Percentiles rank a stretch among this genome's conserved stretches.
Conservation (phyloP, 495 filamentous ascomycete species). For the Hypomontagnella submonticulosa region DNA sequence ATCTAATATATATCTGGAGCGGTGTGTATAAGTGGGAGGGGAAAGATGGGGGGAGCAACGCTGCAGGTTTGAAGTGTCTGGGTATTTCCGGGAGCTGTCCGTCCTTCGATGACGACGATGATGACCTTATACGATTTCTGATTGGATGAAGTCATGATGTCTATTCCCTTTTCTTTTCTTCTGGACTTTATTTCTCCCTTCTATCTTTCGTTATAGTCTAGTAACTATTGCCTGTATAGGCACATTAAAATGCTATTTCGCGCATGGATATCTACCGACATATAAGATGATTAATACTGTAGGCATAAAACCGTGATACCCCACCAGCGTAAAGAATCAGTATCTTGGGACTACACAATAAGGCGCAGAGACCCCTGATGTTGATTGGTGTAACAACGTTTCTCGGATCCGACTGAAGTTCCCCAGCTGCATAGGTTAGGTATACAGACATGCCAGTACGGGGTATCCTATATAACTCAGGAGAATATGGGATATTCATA, state of each 20-base stretch:
- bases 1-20: conserved; percentile 27
- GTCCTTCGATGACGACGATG: conserved; percentile 34
- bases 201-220: conserved; percentile 8
- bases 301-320: too few relatives aligned
- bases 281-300: neutral
- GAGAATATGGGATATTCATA: too few relatives aligned
- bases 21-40: conserved; percentile 27
- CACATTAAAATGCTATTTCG: conserved; percentile 1
- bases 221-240: too few relatives aligned
- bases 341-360: too few relatives aligned
- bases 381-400: too few relatives aligned
- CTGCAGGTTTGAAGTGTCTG: conserved; percentile 1
- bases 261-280: neutral
- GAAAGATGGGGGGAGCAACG: neutral
- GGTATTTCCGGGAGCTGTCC: conserved; percentile 9
- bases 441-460: too few relatives aligned
- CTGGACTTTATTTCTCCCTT: conserved; percentile 4
- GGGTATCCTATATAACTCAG: too few relatives aligned
- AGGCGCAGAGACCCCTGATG: too few relatives aligned
- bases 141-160: conserved; percentile 38
- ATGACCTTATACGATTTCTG: conserved; percentile 31
- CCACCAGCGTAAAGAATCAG: too few relatives aligned
- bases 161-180: conserved; percentile 21
- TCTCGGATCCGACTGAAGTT: too few relatives aligned
- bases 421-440: too few relatives aligned